These are phyloP conservation scores for Antrodiella citrinella DNA, from an alignment of 768 basidiomycete genomes.

Conservation along the genomic window DNA sequence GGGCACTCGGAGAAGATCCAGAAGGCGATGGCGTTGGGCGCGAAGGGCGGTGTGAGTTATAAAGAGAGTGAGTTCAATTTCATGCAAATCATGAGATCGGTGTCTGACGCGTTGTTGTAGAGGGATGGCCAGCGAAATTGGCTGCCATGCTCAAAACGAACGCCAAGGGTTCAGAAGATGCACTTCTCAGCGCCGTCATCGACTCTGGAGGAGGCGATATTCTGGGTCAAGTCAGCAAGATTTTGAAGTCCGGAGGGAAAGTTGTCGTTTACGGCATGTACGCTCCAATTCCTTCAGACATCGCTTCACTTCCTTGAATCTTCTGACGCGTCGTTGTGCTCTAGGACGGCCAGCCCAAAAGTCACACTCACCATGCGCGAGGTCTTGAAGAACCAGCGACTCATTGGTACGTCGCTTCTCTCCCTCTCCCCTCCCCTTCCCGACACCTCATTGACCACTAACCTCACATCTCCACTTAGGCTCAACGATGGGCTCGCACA, in stretches of 20 bases:
- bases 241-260: slow-evolving; percentile 29
- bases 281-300: slow-evolving; percentile 2
- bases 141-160: slow-evolving; percentile 22
- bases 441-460: neutral
- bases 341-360: slow-evolving; percentile 53
- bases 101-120: slow-evolving; percentile 7
- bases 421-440: neutral
- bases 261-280: slow-evolving; percentile 34
- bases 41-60: slow-evolving; percentile 71
- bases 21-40: slow-evolving; percentile 60
- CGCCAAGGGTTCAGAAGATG: slow-evolving; percentile 1
- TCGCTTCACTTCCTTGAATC: too few species aligned
- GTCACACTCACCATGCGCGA: slow-evolving; percentile 71
- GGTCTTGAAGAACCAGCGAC: slow-evolving; percentile 63
- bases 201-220: slow-evolving; percentile 40
- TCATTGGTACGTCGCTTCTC: slow-evolving; percentile 47
- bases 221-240: slow-evolving; percentile 22
- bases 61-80: slow-evolving; percentile 40
- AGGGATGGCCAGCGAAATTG: slow-evolving; percentile 29
- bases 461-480: slow-evolving; percentile 32
- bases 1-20: slow-evolving; percentile 60
- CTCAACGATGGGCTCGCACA: slow-evolving; percentile 77
- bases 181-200: slow-evolving; percentile 31
- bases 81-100: neutral
- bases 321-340: slow-evolving; percentile 5